phyloP scores from a whole-genome alignment of 148 eudicot genomes.

The Amaranthus hypochondriacus region DNA sequence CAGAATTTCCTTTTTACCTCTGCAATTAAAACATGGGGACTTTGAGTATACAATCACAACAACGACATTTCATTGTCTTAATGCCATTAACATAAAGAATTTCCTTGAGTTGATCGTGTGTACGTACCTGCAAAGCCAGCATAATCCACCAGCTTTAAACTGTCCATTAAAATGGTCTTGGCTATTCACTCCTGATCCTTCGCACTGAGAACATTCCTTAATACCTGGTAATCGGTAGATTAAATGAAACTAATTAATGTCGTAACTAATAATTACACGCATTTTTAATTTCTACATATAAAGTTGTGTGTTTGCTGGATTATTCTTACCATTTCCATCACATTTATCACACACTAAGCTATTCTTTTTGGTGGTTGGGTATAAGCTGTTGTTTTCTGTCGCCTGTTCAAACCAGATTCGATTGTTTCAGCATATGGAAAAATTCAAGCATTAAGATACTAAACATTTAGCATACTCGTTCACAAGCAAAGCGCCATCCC shows the following conservation, averaged over 20 bases:
- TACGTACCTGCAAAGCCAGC: conserved; percentile 60
- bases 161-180: conserved; percentile 49
- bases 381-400: conserved; percentile 6
- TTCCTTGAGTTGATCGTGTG: not conserved
- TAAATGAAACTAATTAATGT: not conserved
- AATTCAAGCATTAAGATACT: not conserved
- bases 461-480: not conserved
- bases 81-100: too few relatives aligned
- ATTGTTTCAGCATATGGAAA: not conserved
- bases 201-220: conserved; percentile 38
- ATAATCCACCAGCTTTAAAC: conserved; percentile 47
- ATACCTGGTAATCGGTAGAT: conserved; percentile 29
- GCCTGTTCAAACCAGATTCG: conserved; percentile 30
- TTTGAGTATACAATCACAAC: too few relatives aligned
- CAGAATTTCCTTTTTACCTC: conserved; percentile 45
- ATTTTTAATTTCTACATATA: too few relatives aligned
- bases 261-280: not conserved
- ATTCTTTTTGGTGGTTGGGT: conserved; percentile 28
- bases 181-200: conserved; percentile 48
- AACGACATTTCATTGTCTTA: too few relatives aligned
- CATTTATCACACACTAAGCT: conserved; percentile 51
- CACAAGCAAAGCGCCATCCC: too few relatives aligned
- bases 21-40: not conserved
- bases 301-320: too few relatives aligned
- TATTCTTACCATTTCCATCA: conserved; percentile 52